These are phyloP conservation scores for Neckera pumila DNA, from an alignment of 225 moss, liverwort and hornwort species.

Conservation along the genomic window DNA sequence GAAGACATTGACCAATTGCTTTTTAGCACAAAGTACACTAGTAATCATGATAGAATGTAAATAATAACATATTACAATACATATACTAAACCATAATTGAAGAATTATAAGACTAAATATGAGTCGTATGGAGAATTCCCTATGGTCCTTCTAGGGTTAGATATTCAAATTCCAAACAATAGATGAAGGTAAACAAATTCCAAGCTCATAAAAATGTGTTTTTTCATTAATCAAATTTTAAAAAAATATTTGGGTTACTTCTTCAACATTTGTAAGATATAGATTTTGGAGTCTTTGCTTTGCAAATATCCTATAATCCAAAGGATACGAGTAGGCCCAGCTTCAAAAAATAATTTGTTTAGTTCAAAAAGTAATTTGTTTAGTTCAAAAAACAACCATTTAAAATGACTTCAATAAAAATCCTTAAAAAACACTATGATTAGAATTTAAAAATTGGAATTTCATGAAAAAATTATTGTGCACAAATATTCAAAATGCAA, in stretches of 20 bases:
- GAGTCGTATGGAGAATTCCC: too few relatives aligned
- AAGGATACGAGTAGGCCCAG: fast-evolving
- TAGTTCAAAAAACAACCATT: neutral
- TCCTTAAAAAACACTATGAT: too few relatives aligned
- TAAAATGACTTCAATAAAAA: neutral
- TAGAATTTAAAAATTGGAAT: neutral
- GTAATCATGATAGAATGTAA: too few relatives aligned
- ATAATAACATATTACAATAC: too few relatives aligned
- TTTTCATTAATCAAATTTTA: neutral
- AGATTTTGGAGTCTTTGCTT: neutral
- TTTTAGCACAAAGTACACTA: too few relatives aligned
- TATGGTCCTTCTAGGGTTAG: fast-evolving
- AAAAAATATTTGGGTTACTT: fast-evolving
- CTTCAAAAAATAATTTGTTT: neutral
- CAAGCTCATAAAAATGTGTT: neutral
- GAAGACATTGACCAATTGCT: too few relatives aligned
- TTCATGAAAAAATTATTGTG: neutral
- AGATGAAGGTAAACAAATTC: neutral
- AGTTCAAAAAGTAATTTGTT: neutral
- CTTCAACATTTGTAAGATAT: neutral
- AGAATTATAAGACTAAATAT: too few relatives aligned
- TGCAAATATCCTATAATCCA: neutral
- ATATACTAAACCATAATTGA: too few relatives aligned
- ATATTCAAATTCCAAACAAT: neutral
- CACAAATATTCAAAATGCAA: neutral